Evolutionary conservation across 768 basidiomycete species (phyloP).

Genomic region (Auricularia auricula-judae): DNA sequence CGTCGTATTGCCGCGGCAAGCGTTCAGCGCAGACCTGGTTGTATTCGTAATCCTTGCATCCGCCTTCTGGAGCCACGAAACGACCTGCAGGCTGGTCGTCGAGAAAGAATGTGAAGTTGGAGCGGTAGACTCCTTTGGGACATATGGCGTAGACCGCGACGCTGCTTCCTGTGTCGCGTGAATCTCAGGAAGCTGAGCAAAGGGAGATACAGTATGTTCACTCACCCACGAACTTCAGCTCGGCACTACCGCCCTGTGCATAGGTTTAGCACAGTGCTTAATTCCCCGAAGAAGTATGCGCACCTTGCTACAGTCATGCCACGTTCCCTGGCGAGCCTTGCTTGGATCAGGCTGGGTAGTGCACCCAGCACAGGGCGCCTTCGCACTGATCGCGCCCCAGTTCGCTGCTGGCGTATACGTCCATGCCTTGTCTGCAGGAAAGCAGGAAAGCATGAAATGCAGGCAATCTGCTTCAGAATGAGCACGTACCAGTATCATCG

Average conservation of each 20-base stretch:
- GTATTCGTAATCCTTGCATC: not conserved
- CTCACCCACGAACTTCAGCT: not conserved
- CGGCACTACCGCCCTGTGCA: not conserved
- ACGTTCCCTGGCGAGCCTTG: constrained; percentile 2
- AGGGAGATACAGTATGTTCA: not conserved
- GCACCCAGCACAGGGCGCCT: not conserved
- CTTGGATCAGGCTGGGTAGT: constrained; percentile 2
- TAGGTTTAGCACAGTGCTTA: not conserved
- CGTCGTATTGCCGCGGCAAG: not conserved
- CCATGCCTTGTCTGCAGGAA: not conserved
- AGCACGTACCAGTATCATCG: not conserved
- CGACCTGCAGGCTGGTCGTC: not conserved
- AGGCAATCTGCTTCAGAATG: not conserved
- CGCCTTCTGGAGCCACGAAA: not conserved
- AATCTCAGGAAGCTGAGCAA: too few relatives aligned
- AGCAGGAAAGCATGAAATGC: not conserved
- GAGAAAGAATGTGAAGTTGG: constrained; percentile 1
- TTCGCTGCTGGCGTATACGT: not conserved
- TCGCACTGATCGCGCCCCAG: not conserved
- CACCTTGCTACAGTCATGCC: constrained; percentile 2
- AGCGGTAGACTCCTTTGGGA: not conserved
- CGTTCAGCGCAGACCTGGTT: not conserved
- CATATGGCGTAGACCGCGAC: not conserved
- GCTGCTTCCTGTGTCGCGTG: not conserved
- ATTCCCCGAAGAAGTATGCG: not conserved